These are phyloP conservation scores for Angophora floribunda DNA, from an alignment of 345 rosid species.

Conservation along the genomic window DNA sequence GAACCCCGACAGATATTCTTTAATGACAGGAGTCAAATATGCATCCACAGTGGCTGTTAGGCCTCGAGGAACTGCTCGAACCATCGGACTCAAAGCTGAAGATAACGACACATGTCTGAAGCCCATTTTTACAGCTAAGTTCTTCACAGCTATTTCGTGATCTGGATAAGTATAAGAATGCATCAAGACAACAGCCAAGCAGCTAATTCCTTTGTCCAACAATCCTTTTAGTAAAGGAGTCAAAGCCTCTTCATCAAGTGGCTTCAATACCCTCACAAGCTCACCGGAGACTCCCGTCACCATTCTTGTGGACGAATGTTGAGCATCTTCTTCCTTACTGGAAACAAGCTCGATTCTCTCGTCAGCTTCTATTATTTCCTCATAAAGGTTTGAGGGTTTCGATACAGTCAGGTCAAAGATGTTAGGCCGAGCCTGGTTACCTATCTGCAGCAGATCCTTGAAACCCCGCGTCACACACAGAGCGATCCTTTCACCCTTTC, in stretches of 20 bases:
- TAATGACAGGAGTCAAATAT: slow-evolving; percentile 84
- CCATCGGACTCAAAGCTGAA: slow-evolving; percentile 93
- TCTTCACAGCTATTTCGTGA: slow-evolving; percentile 80
- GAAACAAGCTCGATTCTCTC: slow-evolving; percentile 83
- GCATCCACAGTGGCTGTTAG: slow-evolving; percentile 96
- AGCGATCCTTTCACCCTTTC: slow-evolving; percentile 92
- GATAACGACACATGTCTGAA: slow-evolving; percentile 89
- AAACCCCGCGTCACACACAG: slow-evolving; percentile 84
- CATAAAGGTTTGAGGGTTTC: slow-evolving; percentile 80
- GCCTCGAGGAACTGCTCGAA: slow-evolving; percentile 97
- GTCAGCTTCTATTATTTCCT: slow-evolving; percentile 79
- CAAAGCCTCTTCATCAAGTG: slow-evolving; percentile 52
- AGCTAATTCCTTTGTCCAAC: slow-evolving; percentile 69
- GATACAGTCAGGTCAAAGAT: slow-evolving; percentile 81
- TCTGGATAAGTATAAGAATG: slow-evolving; percentile 88
- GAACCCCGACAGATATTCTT: slow-evolving; percentile 86
- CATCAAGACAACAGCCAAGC: slow-evolving; percentile 89
- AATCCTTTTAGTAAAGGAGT: slow-evolving; percentile 46
- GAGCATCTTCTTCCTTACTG: slow-evolving; percentile 18
- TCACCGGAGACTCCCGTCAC: slow-evolving; percentile 84
- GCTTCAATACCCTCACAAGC: slow-evolving; percentile 65
- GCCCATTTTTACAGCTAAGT: slow-evolving; percentile 69
- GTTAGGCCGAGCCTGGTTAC: slow-evolving; percentile 87
- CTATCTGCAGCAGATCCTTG: slow-evolving; percentile 86
- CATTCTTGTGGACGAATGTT: slow-evolving; percentile 3